Conservation (phyloP, 139 green algal species). For the Pleodorina starrii region DNA sequence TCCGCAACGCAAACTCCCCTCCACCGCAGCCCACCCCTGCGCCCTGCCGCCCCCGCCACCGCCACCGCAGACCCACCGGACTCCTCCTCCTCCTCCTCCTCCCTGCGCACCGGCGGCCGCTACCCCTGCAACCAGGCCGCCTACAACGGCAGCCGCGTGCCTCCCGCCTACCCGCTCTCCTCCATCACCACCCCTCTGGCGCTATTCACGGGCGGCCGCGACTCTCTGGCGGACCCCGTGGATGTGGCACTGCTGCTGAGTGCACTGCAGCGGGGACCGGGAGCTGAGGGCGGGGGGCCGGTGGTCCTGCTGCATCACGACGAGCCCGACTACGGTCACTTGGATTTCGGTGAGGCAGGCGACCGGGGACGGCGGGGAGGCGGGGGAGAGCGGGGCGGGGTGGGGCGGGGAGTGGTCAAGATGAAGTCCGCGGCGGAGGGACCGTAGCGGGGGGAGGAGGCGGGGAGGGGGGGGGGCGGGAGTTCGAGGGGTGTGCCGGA, state of each 20-base stretch:
- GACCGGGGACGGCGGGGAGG: too few relatives aligned
- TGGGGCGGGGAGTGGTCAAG: too few relatives aligned
- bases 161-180: conserved; percentile 44
- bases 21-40: too few relatives aligned
- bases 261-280: conserved; percentile 41
- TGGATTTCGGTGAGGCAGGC: conserved; percentile 65
- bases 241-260: conserved; percentile 68
- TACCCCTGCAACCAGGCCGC: conserved; percentile 53
- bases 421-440: too few relatives aligned
- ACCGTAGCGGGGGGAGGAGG: too few relatives aligned
- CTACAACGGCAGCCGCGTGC: conserved; percentile 30
- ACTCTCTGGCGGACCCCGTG: conserved; percentile 63
- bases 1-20: too few relatives aligned
- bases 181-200: conserved; percentile 61
- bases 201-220: conserved; percentile 68
- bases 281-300: neutral
- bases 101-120: neutral
- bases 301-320: conserved; percentile 60
- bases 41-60: too few relatives aligned
- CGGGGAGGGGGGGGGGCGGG: too few relatives aligned
- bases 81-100: too few relatives aligned
- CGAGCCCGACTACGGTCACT: conserved; percentile 70
- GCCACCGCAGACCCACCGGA: too few relatives aligned
- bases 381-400: too few relatives aligned
- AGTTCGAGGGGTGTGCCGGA: too few relatives aligned